Evolutionary conservation across 1,284 basidiomycete genomes (phyloP), one percentile per base, ranked within the genome.

Genomic region (Puccinia polysora): DNA sequence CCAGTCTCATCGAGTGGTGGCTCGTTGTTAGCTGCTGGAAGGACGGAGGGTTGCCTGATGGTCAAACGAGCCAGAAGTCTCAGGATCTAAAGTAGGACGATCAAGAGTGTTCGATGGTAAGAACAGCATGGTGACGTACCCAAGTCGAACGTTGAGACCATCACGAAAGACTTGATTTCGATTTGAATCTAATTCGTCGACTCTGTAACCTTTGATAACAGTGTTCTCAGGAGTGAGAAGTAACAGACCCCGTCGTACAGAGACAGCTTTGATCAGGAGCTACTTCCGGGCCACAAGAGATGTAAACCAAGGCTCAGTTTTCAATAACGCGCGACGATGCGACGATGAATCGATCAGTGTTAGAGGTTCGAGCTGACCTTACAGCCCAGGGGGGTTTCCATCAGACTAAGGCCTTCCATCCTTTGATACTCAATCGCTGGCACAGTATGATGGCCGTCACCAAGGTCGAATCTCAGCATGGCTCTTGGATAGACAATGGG

Each of bases 171-270:
- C 38, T 69, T 64, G 65, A 58, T 75, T 73, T 0, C 50, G 40
- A 12, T 67, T 60, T 1, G 40, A 38, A 12, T 75, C 71, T 18
- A 74, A 52, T 65, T 76, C 75, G 49, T 76, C 74, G 34, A 76
- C 73, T 45, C 71, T 59, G 34, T 60, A 52, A 2, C 75, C 76
- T 70, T 76, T 76, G 40, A 75, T 69, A 2, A 47, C 38, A 38
- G 74, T 75, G 62, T 75, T 75, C 7, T 71, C 20, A 0, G 75
- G 70, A 8, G 72, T 73, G 28, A 76, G 67, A 15, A 76, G 69
- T 55, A 76, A 49, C 1, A 75, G 59, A 1, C 74, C 74, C 18
- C 74, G 69, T 10, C 74, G 49, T n/a, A 69, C 68, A 14, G 49
- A 59, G 2, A 74, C 74, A 55, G 73, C 63, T 60, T 65, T 72